phyloP scores from a whole-genome alignment of 1,284 basidiomycete genomes.

The Marasmius oreades region DNA sequence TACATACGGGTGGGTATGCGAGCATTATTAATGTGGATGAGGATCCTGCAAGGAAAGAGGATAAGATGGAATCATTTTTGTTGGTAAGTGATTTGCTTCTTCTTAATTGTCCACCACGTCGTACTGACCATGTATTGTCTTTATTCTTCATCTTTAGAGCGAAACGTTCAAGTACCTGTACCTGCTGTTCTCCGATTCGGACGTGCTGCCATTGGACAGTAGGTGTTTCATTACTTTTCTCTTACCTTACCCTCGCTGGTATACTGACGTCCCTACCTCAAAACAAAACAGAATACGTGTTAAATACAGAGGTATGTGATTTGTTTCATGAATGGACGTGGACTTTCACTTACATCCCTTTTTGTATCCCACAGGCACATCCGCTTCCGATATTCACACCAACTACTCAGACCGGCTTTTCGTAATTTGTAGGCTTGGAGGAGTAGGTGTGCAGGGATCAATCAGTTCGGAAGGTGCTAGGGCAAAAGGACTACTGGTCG shows the following conservation, averaged over 20 bases:
- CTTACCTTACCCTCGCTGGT: no score
- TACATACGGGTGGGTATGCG: slow-evolving; percentile 65
- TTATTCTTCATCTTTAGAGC: slow-evolving; percentile 40
- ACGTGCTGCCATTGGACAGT: slow-evolving; percentile 72
- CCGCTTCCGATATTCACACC: slow-evolving; percentile 64
- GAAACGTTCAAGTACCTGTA: slow-evolving; percentile 97
- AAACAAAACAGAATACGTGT: slow-evolving; percentile 75
- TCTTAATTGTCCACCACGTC: neutral
- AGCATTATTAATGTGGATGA: slow-evolving; percentile 66
- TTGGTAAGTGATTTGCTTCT: slow-evolving; percentile 35
- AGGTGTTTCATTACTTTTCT: no score
- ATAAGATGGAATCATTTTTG: slow-evolving; percentile 66
- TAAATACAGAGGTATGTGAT: slow-evolving; percentile 82
- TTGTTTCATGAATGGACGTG: no score
- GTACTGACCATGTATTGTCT: no score
- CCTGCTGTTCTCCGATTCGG: slow-evolving; percentile 79
- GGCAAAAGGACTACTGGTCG: no score
- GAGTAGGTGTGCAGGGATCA: no score
- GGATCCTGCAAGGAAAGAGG: slow-evolving; percentile 43
- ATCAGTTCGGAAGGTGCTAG: no score
- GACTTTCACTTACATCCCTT: neutral
- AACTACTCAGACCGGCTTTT: slow-evolving; percentile 47
- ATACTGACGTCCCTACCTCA: no score
- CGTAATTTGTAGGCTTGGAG: no score
- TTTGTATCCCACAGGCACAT: slow-evolving; percentile 51